Base-by-base conservation (phyloP, 495 filamentous ascomycete species). In the Penicillium steckii region DNA sequence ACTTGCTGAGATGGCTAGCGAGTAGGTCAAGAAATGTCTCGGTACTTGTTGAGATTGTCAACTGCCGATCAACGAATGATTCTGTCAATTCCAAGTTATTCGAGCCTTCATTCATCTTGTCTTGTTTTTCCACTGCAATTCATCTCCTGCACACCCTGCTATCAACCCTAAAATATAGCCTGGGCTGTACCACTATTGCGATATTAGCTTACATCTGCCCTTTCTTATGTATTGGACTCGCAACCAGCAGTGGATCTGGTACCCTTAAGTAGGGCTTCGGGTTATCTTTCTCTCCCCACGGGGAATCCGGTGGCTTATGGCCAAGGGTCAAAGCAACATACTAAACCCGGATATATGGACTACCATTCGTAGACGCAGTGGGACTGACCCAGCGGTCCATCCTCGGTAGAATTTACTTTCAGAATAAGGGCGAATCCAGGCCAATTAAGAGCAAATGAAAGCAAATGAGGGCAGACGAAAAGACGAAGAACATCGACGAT, bases 291-390 rank as follows among this genome's bases (percentile, higher is more conserved):
- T 44, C 30, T 41, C 56, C 48, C 52, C 57, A 50, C 40, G 53
- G 55, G 51, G 50, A 46, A 48, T 52, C 45, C 57, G 38, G 55
- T 61, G 57, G 53, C 53, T 53, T 50, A 47, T 41, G 19, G 27
- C 33, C 50, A 46, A 29, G 29, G 48, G 17, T 29, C 54, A 26
- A 29, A 37, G 42, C 45, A 17, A 49, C 29, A 29, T 19, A 12
- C 52, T 13, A 35, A 24, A 6, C 46, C 40, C 12, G 40, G 8
- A 18, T 3, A 27, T 4, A 29, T 29, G n/a, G 42, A 17, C 15
- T 35, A 8, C 35, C 26, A 35, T 35, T 48, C 45, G 51, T 48
- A 19, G 44, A 41, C 6, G 18, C 4, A 29, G 42, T 22, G 45
- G n/a, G 37, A 48, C n/a, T 25, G 10, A 10, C 15, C 23, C 6